Conservation (phyloP, 371 early-diverging fungal species). For the Polyrhizophydium stewartii region DNA sequence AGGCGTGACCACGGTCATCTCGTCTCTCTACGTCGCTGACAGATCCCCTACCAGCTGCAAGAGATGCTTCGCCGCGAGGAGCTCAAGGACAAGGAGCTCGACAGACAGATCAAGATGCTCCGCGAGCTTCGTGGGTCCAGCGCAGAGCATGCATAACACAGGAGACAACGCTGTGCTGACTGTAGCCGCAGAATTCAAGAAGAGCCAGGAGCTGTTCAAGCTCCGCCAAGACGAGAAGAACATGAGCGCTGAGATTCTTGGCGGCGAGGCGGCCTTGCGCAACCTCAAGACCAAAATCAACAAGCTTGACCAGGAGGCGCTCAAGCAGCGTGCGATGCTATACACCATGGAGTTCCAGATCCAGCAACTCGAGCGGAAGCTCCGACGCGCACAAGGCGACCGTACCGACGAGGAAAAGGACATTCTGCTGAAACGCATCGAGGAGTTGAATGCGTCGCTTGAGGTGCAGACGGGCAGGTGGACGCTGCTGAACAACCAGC, state of each 20-base stretch:
- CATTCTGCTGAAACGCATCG: constrained; percentile 36
- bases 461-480: constrained; percentile 32
- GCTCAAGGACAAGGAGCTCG: constrained; percentile 38
- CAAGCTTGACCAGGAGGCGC: constrained; percentile 46
- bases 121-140: constrained; percentile 39
- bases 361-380: constrained; percentile 55
- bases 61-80: constrained; percentile 44
- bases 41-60: constrained; percentile 38
- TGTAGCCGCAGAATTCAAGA: constrained; percentile 45
- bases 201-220: constrained; percentile 45
- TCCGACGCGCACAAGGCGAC: constrained; percentile 51
- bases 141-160: too few relatives aligned
- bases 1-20: background rate
- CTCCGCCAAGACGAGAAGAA: constrained; percentile 45
- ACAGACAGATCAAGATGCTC: constrained; percentile 42
- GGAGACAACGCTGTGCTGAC: too few relatives aligned
- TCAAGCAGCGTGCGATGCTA: constrained; percentile 47
- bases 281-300: constrained; percentile 42
- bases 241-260: constrained; percentile 40
- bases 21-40: background rate
- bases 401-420: constrained; percentile 55
- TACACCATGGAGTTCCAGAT: constrained; percentile 55
- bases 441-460: constrained; percentile 29
- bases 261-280: constrained; percentile 42
- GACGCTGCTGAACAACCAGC: constrained; percentile 38